These are phyloP conservation scores for Adansonia digitata DNA, from an alignment of 345 rosid genomes.

Conservation along the genomic window DNA sequence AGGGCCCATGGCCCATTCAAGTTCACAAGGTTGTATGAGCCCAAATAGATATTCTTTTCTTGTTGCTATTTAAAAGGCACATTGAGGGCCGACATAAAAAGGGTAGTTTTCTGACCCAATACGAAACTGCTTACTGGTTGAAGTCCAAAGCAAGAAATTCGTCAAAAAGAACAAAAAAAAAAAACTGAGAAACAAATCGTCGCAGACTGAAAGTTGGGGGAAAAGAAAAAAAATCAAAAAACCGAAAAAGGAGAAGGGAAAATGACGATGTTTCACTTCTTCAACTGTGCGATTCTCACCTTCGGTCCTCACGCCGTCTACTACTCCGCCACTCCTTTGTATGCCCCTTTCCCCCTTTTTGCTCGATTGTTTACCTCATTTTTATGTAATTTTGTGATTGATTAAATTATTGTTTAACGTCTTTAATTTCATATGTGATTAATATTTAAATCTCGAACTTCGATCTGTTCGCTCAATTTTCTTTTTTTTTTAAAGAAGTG, in stretches of 20 bases:
- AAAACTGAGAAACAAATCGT: neutral
- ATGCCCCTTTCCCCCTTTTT: neutral
- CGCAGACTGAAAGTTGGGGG: neutral
- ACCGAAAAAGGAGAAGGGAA: neutral
- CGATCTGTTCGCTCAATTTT: neutral
- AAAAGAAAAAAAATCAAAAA: too few species aligned
- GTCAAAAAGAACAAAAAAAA: too few species aligned
- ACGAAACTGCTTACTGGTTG: too few species aligned
- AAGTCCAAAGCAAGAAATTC: neutral
- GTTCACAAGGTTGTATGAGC: too few species aligned
- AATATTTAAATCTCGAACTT: neutral
- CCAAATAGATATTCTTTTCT: too few species aligned
- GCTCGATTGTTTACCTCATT: neutral
- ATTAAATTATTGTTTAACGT: neutral
- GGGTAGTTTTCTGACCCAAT: too few species aligned
- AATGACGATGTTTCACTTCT: conserved; percentile 96
- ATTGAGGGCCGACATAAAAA: too few species aligned
- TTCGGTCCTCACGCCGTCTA: conserved; percentile 98
- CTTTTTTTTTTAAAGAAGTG: too few species aligned
- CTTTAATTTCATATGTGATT: neutral
- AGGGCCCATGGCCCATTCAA: too few species aligned
- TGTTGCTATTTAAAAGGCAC: too few species aligned
- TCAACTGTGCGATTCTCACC: conserved; percentile 97
- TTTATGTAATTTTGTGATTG: conserved; percentile 2
- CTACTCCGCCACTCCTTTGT: conserved; percentile 97